Percentiles rank a stretch among this genome's conserved stretches.
These are phyloP conservation scores for Grosmannia penicillata DNA, from an alignment of 2,329 filamentous ascomycete species.

Conservation along the genomic window DNA sequence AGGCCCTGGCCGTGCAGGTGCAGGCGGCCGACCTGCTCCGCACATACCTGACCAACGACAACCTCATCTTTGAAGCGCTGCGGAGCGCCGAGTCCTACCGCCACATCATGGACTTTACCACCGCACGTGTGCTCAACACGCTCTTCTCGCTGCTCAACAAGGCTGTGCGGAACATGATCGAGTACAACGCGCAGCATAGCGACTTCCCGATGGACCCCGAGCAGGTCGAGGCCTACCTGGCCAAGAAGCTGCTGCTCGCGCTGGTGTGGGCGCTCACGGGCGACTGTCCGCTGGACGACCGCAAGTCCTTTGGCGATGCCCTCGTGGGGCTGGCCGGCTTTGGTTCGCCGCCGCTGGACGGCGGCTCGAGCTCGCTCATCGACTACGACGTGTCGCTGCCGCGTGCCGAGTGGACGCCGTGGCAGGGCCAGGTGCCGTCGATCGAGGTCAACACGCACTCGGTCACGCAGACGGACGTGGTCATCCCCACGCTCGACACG, in stretches of 20 bases:
- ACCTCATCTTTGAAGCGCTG: slow-evolving; percentile 67
- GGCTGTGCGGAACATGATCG: slow-evolving; percentile 76
- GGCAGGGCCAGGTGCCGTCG: slow-evolving; percentile 87
- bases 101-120: slow-evolving; percentile 98
- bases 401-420: slow-evolving; percentile 75
- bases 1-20: slow-evolving; percentile 63
- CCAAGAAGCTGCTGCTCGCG: slow-evolving; percentile 87
- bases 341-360: slow-evolving; percentile 59
- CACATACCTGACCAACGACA: slow-evolving; percentile 59
- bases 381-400: slow-evolving; percentile 88
- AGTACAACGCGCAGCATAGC: slow-evolving; percentile 88
- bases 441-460: slow-evolving; percentile 98
- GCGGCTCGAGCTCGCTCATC: slow-evolving; percentile 52
- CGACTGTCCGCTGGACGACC: slow-evolving; percentile 77
- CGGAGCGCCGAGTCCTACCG: slow-evolving; percentile 62
- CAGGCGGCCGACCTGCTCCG: slow-evolving; percentile 69
- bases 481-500: slow-evolving; percentile 95
- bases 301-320: slow-evolving; percentile 79
- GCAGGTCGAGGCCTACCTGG: slow-evolving; percentile 75
- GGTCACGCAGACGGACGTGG: slow-evolving; percentile 92
- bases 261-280: slow-evolving; percentile 93
- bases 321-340: slow-evolving; percentile 72
- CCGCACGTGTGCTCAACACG: slow-evolving; percentile 78
- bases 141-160: slow-evolving; percentile 95
- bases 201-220: slow-evolving; percentile 89